These are phyloP conservation scores for Zopfia rhizophila DNA, from an alignment of 2,329 filamentous ascomycete genomes.

Conservation along the genomic window DNA sequence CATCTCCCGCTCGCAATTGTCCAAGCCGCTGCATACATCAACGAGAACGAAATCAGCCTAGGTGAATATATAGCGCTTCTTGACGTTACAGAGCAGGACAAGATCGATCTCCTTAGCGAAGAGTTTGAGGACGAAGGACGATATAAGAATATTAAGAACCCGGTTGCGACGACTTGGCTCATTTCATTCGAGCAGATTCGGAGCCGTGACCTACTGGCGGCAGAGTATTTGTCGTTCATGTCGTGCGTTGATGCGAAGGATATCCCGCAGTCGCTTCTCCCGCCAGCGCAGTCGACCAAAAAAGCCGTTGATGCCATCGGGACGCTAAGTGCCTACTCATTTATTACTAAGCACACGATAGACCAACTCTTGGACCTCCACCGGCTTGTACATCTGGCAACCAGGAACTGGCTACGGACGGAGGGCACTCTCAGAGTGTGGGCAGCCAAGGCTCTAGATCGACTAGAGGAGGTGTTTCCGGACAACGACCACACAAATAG, in stretches of 20 bases:
- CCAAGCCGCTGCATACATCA: constrained; percentile 40
- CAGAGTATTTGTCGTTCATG: constrained; percentile 44
- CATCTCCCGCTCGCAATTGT: constrained; percentile 16
- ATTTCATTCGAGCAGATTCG: constrained; percentile 49
- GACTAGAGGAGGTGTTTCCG: constrained; percentile 23
- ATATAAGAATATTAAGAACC: constrained; percentile 38
- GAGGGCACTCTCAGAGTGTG: constrained; percentile 4
- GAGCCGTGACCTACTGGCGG: constrained; percentile 34
- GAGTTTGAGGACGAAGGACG: constrained; percentile 42
- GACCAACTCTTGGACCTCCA: constrained; percentile 30
- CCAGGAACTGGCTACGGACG: constrained; percentile 21
- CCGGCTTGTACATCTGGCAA: constrained; percentile 29
- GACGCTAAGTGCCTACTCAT: constrained; percentile 42
- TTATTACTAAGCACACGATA: constrained; percentile 30
- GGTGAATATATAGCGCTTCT: constrained; percentile 15
- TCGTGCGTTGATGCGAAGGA: constrained; percentile 39
- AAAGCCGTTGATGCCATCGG: constrained; percentile 39
- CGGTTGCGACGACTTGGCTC: constrained; percentile 47
- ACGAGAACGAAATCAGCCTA: constrained; percentile 21
- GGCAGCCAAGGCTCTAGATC: constrained; percentile 9
- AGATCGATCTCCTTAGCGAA: constrained; percentile 35
- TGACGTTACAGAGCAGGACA: constrained; percentile 31
- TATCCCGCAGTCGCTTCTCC: constrained; percentile 46
- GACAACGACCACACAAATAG: constrained; percentile 16
- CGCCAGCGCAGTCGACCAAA: constrained; percentile 21